Evolutionary conservation across 2,329 filamentous ascomycete species (phyloP).

Genomic region (Taxawa tesnikishii): DNA sequence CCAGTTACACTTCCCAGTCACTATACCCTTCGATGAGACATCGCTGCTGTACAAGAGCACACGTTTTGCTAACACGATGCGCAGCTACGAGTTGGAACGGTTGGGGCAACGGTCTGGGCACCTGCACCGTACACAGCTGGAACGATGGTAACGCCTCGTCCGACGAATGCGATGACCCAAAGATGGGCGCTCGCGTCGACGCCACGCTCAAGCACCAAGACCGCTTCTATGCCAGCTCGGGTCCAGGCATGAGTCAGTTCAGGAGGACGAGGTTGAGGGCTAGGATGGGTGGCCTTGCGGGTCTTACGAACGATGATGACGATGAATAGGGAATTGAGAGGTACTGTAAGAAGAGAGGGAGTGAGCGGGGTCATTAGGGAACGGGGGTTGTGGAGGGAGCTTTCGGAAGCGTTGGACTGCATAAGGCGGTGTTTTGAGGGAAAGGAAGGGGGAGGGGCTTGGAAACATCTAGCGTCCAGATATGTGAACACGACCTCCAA

Average conservation of each 20-base stretch:
- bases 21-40: no score
- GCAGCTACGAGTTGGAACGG: slow-evolving; percentile 74
- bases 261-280: slow-evolving; percentile 12
- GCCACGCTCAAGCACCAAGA: slow-evolving; percentile 40
- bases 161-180: slow-evolving; percentile 48
- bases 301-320: slow-evolving; percentile 13
- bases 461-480: no score
- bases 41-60: not conserved
- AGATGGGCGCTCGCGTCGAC: slow-evolving; percentile 48
- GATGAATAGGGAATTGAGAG: no score
- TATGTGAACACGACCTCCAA: no score
- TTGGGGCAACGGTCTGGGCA: slow-evolving; percentile 58
- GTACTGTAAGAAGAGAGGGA: no score
- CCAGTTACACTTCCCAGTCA: no score
- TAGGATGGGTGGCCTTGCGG: slow-evolving; percentile 15
- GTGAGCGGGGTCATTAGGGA: no score
- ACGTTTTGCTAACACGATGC: slow-evolving; percentile 2
- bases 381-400: no score
- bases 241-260: slow-evolving; percentile 4
- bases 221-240: slow-evolving; percentile 25
- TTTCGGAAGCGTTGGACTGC: no score
- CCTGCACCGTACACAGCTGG: slow-evolving; percentile 67
- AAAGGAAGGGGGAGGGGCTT: no score
- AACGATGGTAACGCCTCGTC: slow-evolving; percentile 45
- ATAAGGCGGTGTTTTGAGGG: no score